Evolutionary conservation across 768 basidiomycete genomes (phyloP), one percentile per base, ranked within the genome.

Genomic region (Mycena haematopus): DNA sequence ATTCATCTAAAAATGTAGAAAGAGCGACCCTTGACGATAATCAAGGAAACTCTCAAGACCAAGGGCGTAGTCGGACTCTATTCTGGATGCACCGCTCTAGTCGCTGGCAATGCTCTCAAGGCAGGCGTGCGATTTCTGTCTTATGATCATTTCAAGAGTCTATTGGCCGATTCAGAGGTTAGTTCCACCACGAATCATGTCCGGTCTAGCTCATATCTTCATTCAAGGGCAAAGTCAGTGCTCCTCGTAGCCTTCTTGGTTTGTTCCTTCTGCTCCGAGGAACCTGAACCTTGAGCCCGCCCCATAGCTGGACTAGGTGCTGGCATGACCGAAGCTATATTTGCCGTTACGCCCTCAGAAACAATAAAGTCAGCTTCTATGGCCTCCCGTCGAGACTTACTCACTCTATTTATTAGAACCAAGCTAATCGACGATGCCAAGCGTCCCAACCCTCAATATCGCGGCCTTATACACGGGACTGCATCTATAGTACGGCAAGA

Each of bases 381-480:
- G 15, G 1, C 24, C 9, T 1, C 19, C 21, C 7, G 22, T 6
- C 17, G 19, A 29, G 25, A 25, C 24, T 9, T 35, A 24, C 44
- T 36, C 9, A 53, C 35, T 33, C 22, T 33, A 13, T 10, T 10
- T 65, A 2, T 35, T 19, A 99, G 96, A 73, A 99, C 97, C 24
- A 99, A 99, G 73, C 85, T 99, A 59, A 96, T 99, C 60, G 95
- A 95, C 70, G 97, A 99, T 68, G 87, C 93, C 2, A 93, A 95
- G 73, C 86, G 88, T 21, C 84, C 93, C 0, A 82, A 84, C 62
- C 96, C 97, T 0, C 87, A 89, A 69, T 99, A 92, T 73, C 89
- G 86, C 42, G 96, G 96, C 11, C 80, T 98, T 22, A 70, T 93
- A 4, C 95, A 99, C 66, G 97, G 95, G 17, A 92, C 95, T 1